Evolutionary conservation across 2,329 filamentous ascomycete genomes (phyloP), one percentile per base, ranked within the genome.

Genomic region (Triangularia setosa): DNA sequence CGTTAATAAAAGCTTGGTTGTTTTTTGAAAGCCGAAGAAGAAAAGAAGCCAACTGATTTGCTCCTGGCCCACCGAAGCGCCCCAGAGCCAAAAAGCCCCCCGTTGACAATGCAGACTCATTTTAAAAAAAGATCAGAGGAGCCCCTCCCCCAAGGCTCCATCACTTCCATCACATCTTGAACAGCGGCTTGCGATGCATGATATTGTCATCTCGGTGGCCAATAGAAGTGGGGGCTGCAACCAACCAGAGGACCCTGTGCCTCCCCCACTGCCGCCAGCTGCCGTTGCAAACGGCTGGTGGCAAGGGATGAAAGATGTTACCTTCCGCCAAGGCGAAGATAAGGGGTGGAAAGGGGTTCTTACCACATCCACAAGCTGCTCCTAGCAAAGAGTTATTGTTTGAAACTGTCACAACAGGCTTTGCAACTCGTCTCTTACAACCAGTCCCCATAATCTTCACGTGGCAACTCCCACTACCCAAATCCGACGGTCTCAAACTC

Each of bases 121-220:
- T 79, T 77, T 69, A 81, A 83, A 70, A 83, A 81, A 23, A 30
- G 56, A 21, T 35, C 28, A 16, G n/a, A 14, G 18, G 40, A 40
- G 28, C 18, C 11, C 30, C 30, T n/a, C n/a, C n/a, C n/a, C n/a
- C n/a, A n/a, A n/a, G n/a, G n/a, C n/a, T n/a, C n/a, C 24, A 30
- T 28, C 24, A n/a, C 54, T 57, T 16, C 27, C 4, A n/a, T 40
- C 33, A 40, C 33, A 40, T 40, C 33, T 23, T 18, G 14, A 23
- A 27, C 23, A 44, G 58, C 58, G 58, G 58, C 28, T 60, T 53
- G 23, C 57, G 55, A 30, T 61, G 65, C 65, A 67, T 65, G 58
- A 58, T 54, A 55, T 56, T 48, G 23, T 48, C 56, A 59, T 61
- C 61, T 62, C 16, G 58, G 48, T 63, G 62, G n/a, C 65, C 65